Conservation (phyloP, 805 yeast genomes). For the Kodamaea jinghongensis region DNA sequence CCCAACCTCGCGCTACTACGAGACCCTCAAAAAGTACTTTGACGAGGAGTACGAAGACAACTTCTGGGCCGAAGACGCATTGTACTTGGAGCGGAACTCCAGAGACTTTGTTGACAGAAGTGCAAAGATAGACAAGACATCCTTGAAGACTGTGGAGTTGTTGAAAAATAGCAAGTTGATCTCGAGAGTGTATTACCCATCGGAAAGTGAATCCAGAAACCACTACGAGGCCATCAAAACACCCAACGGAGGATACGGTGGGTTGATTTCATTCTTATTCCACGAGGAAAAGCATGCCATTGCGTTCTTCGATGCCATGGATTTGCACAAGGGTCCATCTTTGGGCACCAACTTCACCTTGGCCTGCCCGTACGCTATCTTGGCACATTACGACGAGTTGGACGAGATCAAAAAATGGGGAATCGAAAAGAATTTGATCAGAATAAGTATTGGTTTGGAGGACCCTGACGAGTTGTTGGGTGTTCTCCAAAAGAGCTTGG, state of each 20-base stretch:
- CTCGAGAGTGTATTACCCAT: constrained; percentile 71
- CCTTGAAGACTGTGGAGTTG: constrained; percentile 53
- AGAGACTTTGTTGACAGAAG: constrained; percentile 78
- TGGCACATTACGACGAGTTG: constrained; percentile 81
- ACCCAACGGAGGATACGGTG: constrained; percentile 84
- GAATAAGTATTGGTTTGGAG: constrained; percentile 86
- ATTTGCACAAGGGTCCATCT: constrained; percentile 83
- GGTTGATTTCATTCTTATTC: constrained; percentile 74
- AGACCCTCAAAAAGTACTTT: constrained; percentile 48
- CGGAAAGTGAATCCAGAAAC: constrained; percentile 46
- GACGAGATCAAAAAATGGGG: constrained; percentile 82
- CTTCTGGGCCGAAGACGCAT: constrained; percentile 93
- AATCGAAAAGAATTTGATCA: constrained; percentile 70
- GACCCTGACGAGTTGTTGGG: constrained; percentile 55
- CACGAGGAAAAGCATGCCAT: constrained; percentile 60
- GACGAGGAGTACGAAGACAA: constrained; percentile 60
- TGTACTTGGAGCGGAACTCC: constrained; percentile 87
- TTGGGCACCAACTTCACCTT: constrained; percentile 87
- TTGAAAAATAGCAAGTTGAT: constrained; percentile 53
- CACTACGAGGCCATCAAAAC: constrained; percentile 72
- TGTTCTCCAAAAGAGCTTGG: constrained; percentile 53
- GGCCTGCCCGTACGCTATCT: constrained; percentile 84
- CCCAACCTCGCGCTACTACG: constrained; percentile 54
- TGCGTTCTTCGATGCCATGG: constrained; percentile 67
- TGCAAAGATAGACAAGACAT: constrained; percentile 51